phyloP scores from a whole-genome alignment of 2,329 filamentous ascomycete species.

The Thermothelomyces thermophilus region DNA sequence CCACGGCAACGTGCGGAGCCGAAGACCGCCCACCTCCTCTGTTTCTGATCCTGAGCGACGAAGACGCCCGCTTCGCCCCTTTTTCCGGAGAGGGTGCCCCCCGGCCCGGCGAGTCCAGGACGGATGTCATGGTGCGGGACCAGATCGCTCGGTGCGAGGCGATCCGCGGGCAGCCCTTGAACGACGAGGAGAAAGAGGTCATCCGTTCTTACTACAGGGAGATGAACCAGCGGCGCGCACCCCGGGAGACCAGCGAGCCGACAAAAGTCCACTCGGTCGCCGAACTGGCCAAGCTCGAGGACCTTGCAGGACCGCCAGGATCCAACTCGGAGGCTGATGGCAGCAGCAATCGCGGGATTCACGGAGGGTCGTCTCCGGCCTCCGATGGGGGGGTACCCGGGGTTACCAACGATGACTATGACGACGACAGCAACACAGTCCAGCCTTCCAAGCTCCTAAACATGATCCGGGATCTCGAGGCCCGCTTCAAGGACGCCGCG shows the following conservation, averaged over 20 bases:
- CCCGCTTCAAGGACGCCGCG: neutral
- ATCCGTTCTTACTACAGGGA: neutral
- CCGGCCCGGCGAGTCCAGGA: neutral
- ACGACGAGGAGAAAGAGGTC: neutral
- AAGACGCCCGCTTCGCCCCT: neutral
- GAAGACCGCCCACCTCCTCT: neutral
- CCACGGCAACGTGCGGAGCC: too few species aligned
- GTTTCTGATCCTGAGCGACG: neutral
- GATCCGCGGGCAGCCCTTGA: neutral
- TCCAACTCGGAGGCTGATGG: neutral
- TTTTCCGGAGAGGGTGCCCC: neutral
- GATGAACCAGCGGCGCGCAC: neutral
- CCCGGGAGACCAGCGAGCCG: neutral
- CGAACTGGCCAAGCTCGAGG: too few species aligned
- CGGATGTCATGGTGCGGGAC: neutral
- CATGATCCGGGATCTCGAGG: neutral
- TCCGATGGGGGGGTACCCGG: too few species aligned
- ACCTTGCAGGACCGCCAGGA: too few species aligned
- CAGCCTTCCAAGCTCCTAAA: neutral
- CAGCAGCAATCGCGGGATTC: too few species aligned
- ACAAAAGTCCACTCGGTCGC: neutral
- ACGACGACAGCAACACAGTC: neutral
- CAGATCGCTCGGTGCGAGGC: slow-evolving; percentile 4
- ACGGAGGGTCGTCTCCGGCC: too few species aligned
- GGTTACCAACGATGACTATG: too few species aligned